Base-by-base conservation (phyloP, 2,329 filamentous ascomycete species). In the Geosmithia putterillii region DNA sequence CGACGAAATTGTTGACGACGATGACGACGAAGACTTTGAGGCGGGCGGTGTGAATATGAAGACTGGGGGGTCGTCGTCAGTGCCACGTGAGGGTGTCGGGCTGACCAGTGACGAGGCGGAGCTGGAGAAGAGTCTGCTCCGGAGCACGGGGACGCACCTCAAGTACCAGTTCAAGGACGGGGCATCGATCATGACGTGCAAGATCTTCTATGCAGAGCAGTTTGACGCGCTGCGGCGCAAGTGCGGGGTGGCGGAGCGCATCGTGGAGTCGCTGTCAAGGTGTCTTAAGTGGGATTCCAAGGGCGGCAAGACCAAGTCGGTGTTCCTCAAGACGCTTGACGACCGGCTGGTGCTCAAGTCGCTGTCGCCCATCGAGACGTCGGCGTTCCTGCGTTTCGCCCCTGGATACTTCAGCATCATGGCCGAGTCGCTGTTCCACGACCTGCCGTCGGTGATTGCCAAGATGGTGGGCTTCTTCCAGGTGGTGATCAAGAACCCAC, bases 401-500 rank as follows among this genome's bases (percentile, higher is more conserved):
- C 92, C 92, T 1, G 88, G 90, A 34, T 98, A 98, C 65, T 98
- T 98, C 60, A 83, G 82, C 53, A 94, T 98, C 58, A 96, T 96
- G 82, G 87, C 88, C 12, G 86, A 96, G 58, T 89, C 88, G 7
- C 72, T 98, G 15, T 98, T 98, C 66, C 89, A 95, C 54, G 89
- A 90, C 52, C 71, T 98, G 2, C 92, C 92, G 1, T 94, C 87
- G 1, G 92, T 95, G 37, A 98, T 98, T 55, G 92, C 92, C 23
- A 98, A 98, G 67, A 98, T 98, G 92, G 78, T 98, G 43, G 92
- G 92, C 0, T 94, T 98, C 60, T 98, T 95, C 66, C 90, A 96
- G 54, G 84, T 98, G 41, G 84, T 90, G 50, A 95, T 98, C 65
- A 95, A 94, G 66, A 96, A 96, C 53, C 86, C 92, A 0, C 72